Evolutionary conservation across 2,329 filamentous ascomycete genomes (phyloP), one percentile per base, ranked within the genome.

Genomic region (Botrytis elliptica): DNA sequence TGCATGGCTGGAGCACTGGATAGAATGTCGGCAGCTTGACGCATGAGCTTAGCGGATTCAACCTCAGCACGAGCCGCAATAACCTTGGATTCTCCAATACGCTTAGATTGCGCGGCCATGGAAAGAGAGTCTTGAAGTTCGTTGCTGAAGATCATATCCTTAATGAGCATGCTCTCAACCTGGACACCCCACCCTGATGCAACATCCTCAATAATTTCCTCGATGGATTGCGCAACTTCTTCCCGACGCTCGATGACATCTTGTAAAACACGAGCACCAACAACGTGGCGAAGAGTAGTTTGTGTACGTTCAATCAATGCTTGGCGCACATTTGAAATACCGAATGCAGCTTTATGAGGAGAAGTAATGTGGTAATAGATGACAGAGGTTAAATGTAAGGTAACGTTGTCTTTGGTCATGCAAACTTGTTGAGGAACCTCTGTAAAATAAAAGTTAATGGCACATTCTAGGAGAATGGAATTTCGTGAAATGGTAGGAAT

Each of bases 391-490:
- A 99, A 88, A 79, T 95, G 91, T 60, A 99, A 88, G 64, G 93
- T 97, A 76, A 98, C 96, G 80, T 99, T 99, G 87, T 99, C 96
- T 86, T 98, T 98, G 83, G 96, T 99, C 95, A 99, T 99, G 87
- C 96, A 98, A 76, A 95, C 90, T 84, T 99, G 96, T 84, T 95
- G 91, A 29, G 95, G 95, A 38, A 99, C 96, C 86, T 99, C 92
- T 84, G 79, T 68, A 44, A 38, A 40, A 12, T 9, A 22, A 70
- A 68, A 68, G 33, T 72, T 25, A 72, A 16, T 49, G 29, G 12
- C 22, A 42, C 22, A 60, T 20, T 62, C 55, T 22, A 7, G 42
- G 20, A 60, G 16, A 29, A 40, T 29, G 5, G 3, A 29, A 12
- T 62, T 62, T n/a, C 7, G 40, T 5, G 52, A 2, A 18, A 33